Base-by-base conservation (phyloP, 495 filamentous ascomycete species). In the Penicillium malachiteum region DNA sequence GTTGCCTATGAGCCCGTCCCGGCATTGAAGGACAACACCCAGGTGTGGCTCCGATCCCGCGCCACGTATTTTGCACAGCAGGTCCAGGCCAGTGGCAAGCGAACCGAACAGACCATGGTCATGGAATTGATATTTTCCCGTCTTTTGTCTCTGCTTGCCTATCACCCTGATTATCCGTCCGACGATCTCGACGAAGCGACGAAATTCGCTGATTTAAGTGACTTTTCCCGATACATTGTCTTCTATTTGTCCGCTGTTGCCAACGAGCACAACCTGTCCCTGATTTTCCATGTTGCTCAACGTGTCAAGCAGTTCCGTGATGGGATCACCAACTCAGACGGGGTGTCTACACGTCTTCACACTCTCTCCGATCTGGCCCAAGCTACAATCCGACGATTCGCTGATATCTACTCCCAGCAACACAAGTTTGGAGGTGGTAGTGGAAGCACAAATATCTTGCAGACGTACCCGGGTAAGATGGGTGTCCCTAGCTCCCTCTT, bases 271-370 rank as follows among this genome's bases (percentile, higher is more conserved):
- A 97, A 97, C 61, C 77, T 97, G 7, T 87, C 88, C 0, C 72
- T 96, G 55, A 92, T 99, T 54, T 95, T 87, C 76, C 91, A 96
- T 69, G 84, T 96, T 45, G 93, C 90, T 14, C 91, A 97, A 73
- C 86, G 91, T 8, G 87, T 96, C 46, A 99, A 99, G 73, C 88
- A 92, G 71, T 87, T 89, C 18, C 83, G 84, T 17, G 95, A 98
- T 64, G 87, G 82, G 18, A 81, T 97, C 45, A 78, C 77, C 38
- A 73, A 77, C 49, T 74, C 72, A 17, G 71, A 78, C 54, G 85
- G 87, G 45, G 73, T 79, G 30, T 73, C 72, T 7, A 73, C 66
- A 16, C 73, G 75, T 30, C 81, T 97, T 21, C 95, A 96, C 62
- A 84, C 90, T 13, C 72, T 97, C n/a, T 89, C 88, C 46, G 94